These are phyloP conservation scores for Cornus controversa DNA, from an alignment of 148 eudicot genomes.

Conservation along the genomic window DNA sequence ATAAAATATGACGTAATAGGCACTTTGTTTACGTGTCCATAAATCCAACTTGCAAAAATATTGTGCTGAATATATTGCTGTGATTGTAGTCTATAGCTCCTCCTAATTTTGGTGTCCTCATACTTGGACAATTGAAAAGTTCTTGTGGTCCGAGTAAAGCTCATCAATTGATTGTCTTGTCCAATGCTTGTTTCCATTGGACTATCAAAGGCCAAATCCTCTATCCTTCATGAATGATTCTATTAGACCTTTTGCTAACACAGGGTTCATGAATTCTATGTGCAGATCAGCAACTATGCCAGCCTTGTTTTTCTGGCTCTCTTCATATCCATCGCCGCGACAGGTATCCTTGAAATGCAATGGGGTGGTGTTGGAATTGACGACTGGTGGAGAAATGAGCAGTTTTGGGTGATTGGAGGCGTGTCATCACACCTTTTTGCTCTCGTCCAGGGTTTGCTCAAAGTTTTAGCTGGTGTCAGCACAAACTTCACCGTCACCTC, in stretches of 20 bases:
- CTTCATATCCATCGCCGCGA: slow-evolving; percentile 82
- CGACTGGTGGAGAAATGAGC: slow-evolving; percentile 97
- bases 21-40: too few relatives aligned
- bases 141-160: too few relatives aligned
- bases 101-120: too few relatives aligned
- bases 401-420: slow-evolving; percentile 99
- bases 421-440: slow-evolving; percentile 91
- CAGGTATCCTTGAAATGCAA: slow-evolving; percentile 84
- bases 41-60: too few relatives aligned
- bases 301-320: slow-evolving; percentile 85
- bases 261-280: slow-evolving; percentile 9
- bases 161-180: too few relatives aligned
- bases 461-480: slow-evolving; percentile 91
- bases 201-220: too few relatives aligned
- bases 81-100: too few relatives aligned
- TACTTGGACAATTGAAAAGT: too few relatives aligned
- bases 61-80: too few relatives aligned
- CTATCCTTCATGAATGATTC: too few relatives aligned
- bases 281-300: slow-evolving; percentile 97
- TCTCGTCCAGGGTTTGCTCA: slow-evolving; percentile 90
- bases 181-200: too few relatives aligned
- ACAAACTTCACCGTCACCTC: slow-evolving; percentile 97
- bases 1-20: too few relatives aligned
- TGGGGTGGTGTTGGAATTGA: slow-evolving; percentile 97
- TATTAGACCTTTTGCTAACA: not conserved